Evolutionary conservation across 306 rosid species (phyloP), one percentile per base, ranked within the genome.

Genomic region (Cucumis melo): DNA sequence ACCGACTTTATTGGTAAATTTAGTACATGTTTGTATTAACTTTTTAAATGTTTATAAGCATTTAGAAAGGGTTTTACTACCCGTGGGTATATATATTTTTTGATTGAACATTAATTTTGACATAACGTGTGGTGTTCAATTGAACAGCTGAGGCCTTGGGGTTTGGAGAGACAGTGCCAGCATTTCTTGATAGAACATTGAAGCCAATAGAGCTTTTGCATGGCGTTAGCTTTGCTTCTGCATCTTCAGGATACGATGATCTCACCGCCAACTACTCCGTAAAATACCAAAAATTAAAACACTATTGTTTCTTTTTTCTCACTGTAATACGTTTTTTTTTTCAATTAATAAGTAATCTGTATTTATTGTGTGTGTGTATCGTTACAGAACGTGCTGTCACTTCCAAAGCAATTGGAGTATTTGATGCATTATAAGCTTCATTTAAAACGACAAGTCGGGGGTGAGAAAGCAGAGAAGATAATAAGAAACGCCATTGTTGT

Each of bases 171-270:
- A 57, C 62, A 36, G 53, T 91, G 46, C 92, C 95, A 13, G 87
- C 92, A 20, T 91, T 88, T 83, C 90, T 91, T n/a, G 91, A 88
- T 77, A 88, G 88, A 55, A 83, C 83, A 63, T 62, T 85, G 78
- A 89, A 85, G 84, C 42, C 29, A 1, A 70, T 36, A 36, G 91
- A 89, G 78, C 83, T 89, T 36, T 82, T 78, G 1, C 87, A 88
- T 67, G 95, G 97, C 29, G 97, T 83, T 82, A 91, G 95, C 81
- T 91, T 89, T 83, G 95, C 95, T 61, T 91, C 97, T 64, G 92
- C 97, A 20, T 92, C 89, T 72, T 85, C 97, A 16, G 95, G 97
- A 29, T 89, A 83, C 58, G 95, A 91, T 34, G 95, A 91, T 24
- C 84, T 84, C 51, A 89, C 97, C 17, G 97, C 97, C 39, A 87